These are phyloP conservation scores for Malus sieversii DNA, from an alignment of 306 rosid species.

Conservation along the genomic window DNA sequence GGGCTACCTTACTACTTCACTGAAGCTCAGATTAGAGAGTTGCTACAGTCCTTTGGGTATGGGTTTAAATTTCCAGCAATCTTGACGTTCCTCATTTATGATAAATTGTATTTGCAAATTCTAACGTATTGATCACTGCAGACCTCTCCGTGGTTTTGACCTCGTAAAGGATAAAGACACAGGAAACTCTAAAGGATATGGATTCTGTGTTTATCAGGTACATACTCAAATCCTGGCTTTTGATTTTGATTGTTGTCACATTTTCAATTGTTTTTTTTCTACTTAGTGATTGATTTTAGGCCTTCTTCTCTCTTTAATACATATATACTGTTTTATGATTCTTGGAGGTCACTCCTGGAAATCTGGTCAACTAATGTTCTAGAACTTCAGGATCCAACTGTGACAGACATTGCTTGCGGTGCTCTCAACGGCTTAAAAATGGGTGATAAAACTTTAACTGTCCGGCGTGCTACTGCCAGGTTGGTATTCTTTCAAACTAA, in stretches of 20 bases:
- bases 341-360: constrained; percentile 1
- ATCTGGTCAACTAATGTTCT: constrained; percentile 14
- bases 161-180: constrained; percentile 77
- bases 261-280: constrained; percentile 3
- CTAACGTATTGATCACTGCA: constrained; percentile 30
- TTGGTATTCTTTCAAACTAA: constrained; percentile 20
- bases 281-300: background rate
- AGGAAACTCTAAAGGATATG: constrained; percentile 82
- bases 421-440: constrained; percentile 75
- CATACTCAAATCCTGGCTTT: constrained; percentile 8
- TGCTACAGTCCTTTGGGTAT: constrained; percentile 77
- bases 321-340: background rate
- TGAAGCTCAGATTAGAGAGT: constrained; percentile 61
- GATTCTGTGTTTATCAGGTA: constrained; percentile 77
- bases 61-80: background rate
- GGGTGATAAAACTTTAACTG: constrained; percentile 85
- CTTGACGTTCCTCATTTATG: background rate
- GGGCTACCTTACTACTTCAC: constrained; percentile 79
- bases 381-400: constrained; percentile 59
- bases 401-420: constrained; percentile 72
- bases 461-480: constrained; percentile 73
- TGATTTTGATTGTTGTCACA: constrained; percentile 10
- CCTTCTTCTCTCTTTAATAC: background rate
- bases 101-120: constrained; percentile 6
- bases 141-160: constrained; percentile 68